These are phyloP conservation scores for Beauveria scarabaeidicola DNA, from an alignment of 2,329 filamentous ascomycete species.

Conservation along the genomic window DNA sequence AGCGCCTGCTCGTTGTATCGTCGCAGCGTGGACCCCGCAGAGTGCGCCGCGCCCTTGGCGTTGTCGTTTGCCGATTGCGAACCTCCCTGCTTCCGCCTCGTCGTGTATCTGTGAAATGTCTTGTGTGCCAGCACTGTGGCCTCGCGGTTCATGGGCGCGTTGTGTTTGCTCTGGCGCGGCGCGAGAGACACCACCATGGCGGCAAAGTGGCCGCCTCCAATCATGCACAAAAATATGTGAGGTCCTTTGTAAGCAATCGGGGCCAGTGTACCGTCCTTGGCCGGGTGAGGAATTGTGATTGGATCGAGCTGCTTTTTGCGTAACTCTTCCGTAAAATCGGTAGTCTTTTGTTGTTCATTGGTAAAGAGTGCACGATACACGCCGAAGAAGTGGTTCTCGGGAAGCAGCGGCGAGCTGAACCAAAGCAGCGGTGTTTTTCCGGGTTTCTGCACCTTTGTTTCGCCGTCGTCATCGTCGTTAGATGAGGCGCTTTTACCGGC, in stretches of 20 bases:
- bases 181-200: constrained; percentile 89
- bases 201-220: constrained; percentile 94
- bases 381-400: constrained; percentile 71
- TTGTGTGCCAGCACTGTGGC: constrained; percentile 90
- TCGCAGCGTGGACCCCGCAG: constrained; percentile 80
- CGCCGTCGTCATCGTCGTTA: constrained; percentile 44
- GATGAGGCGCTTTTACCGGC: constrained; percentile 41
- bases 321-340: constrained; percentile 57
- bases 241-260: constrained; percentile 57
- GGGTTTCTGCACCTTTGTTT: constrained; percentile 40
- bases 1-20: constrained; percentile 91
- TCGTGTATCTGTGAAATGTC: constrained; percentile 96
- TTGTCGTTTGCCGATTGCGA: constrained; percentile 90
- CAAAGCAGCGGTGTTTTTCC: constrained; percentile 74
- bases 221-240: constrained; percentile 96
- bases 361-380: constrained; percentile 79
- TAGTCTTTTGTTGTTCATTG: constrained; percentile 55
- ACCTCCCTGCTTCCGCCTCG: constrained; percentile 89
- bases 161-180: constrained; percentile 65
- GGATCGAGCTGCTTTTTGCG: constrained; percentile 69
- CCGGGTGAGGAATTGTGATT: constrained; percentile 41
- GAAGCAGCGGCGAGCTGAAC: constrained; percentile 70
- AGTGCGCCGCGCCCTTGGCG: constrained; percentile 88
- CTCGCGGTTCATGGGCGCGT: constrained; percentile 69
- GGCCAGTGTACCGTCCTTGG: constrained; percentile 49